Evolutionary conservation across 331 rosid species (phyloP).

Genomic region (Prunus yedoensis): DNA sequence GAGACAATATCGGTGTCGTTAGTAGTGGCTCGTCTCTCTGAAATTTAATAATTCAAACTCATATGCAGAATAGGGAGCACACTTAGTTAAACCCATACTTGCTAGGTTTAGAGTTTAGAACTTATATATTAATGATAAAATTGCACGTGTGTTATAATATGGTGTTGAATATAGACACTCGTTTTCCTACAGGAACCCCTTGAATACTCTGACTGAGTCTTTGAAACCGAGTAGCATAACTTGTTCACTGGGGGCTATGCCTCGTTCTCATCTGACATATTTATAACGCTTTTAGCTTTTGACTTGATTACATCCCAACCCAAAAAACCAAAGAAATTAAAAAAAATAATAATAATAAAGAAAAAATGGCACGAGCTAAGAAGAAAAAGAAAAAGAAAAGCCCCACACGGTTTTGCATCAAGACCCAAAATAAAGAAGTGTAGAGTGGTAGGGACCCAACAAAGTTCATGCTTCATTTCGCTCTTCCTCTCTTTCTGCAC

Average conservation of each 20-base stretch:
- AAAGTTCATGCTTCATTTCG: neutral
- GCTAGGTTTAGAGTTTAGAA: too few species aligned
- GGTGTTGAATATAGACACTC: too few species aligned
- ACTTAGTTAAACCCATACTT: too few species aligned
- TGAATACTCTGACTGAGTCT: constrained; percentile 4
- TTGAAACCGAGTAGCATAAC: neutral
- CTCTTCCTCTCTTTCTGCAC: constrained; percentile 20
- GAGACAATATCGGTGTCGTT: too few species aligned
- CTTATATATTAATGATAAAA: too few species aligned
- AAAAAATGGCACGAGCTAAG: neutral
- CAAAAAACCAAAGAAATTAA: too few species aligned
- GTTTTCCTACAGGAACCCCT: neutral
- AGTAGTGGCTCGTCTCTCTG: rapidly evolving
- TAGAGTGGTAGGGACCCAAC: neutral
- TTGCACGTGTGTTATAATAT: too few species aligned
- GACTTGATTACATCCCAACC: neutral
- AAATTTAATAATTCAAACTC: too few species aligned
- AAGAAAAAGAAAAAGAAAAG: neutral
- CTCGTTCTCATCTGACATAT: constrained; percentile 3
- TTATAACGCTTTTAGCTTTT: neutral
- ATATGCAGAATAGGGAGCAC: too few species aligned
- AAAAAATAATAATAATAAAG: too few species aligned
- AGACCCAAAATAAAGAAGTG: neutral
- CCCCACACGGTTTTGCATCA: constrained; percentile 16
- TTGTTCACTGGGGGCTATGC: neutral